Conservation (phyloP, 2,329 filamentous ascomycete genomes). For the Fusarium nanum region DNA sequence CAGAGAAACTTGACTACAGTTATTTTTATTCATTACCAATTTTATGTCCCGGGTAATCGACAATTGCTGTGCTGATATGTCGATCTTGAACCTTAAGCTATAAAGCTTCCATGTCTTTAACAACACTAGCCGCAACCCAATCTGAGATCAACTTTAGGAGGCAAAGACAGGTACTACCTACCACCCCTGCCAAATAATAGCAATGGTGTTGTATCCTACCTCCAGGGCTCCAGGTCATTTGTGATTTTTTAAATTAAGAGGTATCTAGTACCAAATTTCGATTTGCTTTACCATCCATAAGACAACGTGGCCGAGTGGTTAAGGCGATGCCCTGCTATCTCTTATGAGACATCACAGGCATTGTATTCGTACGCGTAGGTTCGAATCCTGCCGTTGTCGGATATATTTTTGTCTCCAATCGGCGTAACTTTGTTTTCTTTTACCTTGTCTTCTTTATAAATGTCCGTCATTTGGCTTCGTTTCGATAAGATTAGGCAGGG, state of each 20-base stretch:
- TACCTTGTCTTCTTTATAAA: background rate
- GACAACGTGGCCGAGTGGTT: constrained; percentile 33
- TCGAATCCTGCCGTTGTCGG: constrained; percentile 35
- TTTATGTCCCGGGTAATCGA: background rate
- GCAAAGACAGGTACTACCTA: background rate
- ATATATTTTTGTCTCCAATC: background rate
- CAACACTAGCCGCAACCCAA: background rate
- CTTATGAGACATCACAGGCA: constrained; percentile 24
- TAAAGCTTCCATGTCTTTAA: background rate
- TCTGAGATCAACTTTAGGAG: background rate
- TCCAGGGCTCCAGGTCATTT: background rate
- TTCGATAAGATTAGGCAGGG: background rate
- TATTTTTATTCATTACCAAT: no score
- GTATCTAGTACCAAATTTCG: accelerated
- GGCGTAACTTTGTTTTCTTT: background rate
- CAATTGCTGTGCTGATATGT: background rate
- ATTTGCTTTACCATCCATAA: background rate
- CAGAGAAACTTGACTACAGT: no score
- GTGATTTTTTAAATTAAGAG: accelerated
- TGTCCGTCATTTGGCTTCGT: background rate
- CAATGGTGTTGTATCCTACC: background rate
- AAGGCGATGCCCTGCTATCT: constrained; percentile 38
- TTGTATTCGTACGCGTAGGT: constrained; percentile 37
- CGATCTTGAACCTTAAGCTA: background rate
- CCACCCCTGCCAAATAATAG: background rate